Evolutionary conservation across 2,329 filamentous ascomycete species (phyloP).

Genomic region (Teratosphaeria gauchensis): DNA sequence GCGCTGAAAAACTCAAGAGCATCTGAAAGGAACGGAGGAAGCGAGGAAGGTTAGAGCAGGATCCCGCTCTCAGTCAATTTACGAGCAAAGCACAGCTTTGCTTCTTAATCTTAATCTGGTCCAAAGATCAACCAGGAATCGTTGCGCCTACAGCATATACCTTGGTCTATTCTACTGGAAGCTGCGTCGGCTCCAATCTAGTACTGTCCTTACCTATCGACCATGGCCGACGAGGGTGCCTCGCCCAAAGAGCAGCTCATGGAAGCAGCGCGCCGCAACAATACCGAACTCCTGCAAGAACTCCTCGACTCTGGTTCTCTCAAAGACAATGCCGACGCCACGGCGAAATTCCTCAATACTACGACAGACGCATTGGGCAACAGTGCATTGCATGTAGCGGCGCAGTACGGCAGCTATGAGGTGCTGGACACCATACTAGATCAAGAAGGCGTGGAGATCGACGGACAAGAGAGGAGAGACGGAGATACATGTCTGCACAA

Average conservation of each 20-base stretch:
- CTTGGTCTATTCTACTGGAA: neutral
- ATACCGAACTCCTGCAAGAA: conserved; percentile 72
- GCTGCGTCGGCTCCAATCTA: neutral
- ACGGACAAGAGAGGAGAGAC: conserved; percentile 61
- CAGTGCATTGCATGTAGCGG: conserved; percentile 82
- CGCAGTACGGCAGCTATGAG: conserved; percentile 75
- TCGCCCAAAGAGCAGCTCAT: conserved; percentile 76
- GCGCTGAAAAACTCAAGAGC: neutral
- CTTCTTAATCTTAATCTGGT: neutral
- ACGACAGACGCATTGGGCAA: conserved; percentile 81
- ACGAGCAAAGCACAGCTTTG: neutral
- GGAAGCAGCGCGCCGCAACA: conserved; percentile 89
- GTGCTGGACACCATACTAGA: conserved; percentile 74
- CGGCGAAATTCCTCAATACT: conserved; percentile 72
- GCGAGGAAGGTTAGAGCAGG: neutral
- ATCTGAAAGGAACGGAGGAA: neutral
- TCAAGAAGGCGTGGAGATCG: conserved; percentile 76
- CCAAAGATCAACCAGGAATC: neutral
- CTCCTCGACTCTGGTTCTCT: conserved; percentile 49
- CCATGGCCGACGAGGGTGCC: conserved; percentile 55
- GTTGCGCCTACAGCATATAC: neutral
- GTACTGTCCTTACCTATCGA: neutral
- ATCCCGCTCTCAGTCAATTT: neutral
- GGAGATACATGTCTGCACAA: conserved; percentile 72
- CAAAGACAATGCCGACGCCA: conserved; percentile 45